A percentile compares a stretch with the other conserved stretches of the same genome.
Evolutionary conservation across 2,329 filamentous ascomycete species (phyloP).

Genomic region (Herpomyces periplanetae): DNA sequence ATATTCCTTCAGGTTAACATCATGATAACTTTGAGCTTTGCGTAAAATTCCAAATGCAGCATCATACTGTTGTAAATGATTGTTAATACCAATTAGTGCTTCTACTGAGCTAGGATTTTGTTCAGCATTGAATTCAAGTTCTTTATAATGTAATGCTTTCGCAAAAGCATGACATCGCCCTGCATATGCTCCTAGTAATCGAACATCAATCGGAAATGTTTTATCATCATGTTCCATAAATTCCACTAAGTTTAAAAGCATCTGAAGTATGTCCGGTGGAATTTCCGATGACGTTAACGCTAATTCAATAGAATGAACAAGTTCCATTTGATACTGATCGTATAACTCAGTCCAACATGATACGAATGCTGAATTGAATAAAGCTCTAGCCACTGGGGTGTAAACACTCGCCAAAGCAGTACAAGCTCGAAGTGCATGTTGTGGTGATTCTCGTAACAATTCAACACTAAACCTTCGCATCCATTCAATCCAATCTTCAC

Average conservation of each 20-base stretch:
- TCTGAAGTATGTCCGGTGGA: slow-evolving; percentile 68
- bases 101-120: slow-evolving; percentile 84
- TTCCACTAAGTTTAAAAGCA: slow-evolving; percentile 75
- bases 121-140: slow-evolving; percentile 87
- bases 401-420: slow-evolving; percentile 67
- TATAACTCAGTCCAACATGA: slow-evolving; percentile 97
- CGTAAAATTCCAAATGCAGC: slow-evolving; percentile 88
- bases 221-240: slow-evolving; percentile 99
- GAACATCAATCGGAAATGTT: slow-evolving; percentile 79
- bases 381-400: slow-evolving; percentile 49
- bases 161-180: slow-evolving; percentile 90
- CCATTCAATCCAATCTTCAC: slow-evolving; percentile 98
- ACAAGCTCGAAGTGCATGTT: slow-evolving; percentile 70
- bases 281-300: slow-evolving; percentile 84
- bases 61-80: slow-evolving; percentile 90
- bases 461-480: slow-evolving; percentile 85
- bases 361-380: slow-evolving; percentile 96
- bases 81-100: slow-evolving; percentile 94
- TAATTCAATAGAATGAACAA: slow-evolving; percentile 76
- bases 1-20: slow-evolving; percentile 80
- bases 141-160: slow-evolving; percentile 93
- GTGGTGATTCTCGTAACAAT: slow-evolving; percentile 67
- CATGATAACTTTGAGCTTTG: slow-evolving; percentile 75
- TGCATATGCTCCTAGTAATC: slow-evolving; percentile 68
- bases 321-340: slow-evolving; percentile 79